These are phyloP conservation scores for Lipomyces orientalis DNA, from an alignment of 805 yeast genomes.

Conservation along the genomic window DNA sequence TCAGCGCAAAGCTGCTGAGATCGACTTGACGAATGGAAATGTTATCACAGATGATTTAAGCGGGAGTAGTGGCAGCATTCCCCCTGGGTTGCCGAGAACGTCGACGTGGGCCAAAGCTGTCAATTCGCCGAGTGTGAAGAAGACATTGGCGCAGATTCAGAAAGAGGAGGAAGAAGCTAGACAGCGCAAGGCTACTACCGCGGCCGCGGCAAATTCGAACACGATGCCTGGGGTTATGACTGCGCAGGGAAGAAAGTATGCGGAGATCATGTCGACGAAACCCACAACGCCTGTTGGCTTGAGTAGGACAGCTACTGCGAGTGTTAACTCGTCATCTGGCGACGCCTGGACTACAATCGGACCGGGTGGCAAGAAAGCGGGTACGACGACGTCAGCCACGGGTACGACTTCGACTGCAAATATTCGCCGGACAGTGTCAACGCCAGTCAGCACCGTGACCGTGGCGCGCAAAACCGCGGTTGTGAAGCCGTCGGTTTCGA, in stretches of 20 bases:
- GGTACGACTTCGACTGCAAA: constrained; percentile 11
- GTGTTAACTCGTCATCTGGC: background rate
- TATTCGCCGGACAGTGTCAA: constrained; percentile 10
- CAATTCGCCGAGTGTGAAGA: constrained; percentile 39
- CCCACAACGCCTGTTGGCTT: constrained; percentile 1
- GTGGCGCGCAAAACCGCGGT: constrained; percentile 14
- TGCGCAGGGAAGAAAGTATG: constrained; percentile 27
- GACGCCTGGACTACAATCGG: constrained; percentile 46
- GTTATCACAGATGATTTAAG: constrained; percentile 15
- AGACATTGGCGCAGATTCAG: constrained; percentile 48
- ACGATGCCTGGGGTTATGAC: constrained; percentile 21
- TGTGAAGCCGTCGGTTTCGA: constrained; percentile 24
- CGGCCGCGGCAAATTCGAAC: constrained; percentile 18
- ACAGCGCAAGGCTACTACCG: constrained; percentile 27
- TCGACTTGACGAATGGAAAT: constrained; percentile 23
- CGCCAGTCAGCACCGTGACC: constrained; percentile 4
- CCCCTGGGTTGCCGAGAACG: constrained; percentile 39
- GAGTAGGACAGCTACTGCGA: constrained; percentile 26
- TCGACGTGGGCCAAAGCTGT: constrained; percentile 42
- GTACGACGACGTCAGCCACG: constrained; percentile 1
- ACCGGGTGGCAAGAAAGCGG: constrained; percentile 79
- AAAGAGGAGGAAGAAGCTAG: constrained; percentile 47
- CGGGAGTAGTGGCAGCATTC: constrained; percentile 15
- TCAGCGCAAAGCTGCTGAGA: constrained; percentile 10
- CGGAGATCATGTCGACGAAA: constrained; percentile 25